Percentiles rank a stretch among this genome's conserved stretches.
Conservation (phyloP, 208 protist species). For the Leptomonas seymouri region DNA sequence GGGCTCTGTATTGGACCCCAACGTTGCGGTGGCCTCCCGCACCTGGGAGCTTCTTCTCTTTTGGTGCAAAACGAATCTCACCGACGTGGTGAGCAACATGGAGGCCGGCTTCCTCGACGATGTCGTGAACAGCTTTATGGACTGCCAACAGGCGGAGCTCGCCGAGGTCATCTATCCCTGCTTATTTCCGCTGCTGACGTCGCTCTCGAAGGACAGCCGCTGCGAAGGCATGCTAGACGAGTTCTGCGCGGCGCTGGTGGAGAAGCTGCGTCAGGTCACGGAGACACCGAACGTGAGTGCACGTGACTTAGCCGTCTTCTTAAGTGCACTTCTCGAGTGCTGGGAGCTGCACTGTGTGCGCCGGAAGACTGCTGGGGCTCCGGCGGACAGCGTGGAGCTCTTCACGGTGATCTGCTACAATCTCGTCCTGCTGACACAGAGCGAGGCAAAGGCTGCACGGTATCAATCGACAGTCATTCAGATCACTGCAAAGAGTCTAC, state of each 20-base stretch:
- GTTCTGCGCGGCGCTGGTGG: conserved; percentile 78
- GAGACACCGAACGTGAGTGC: conserved; percentile 69
- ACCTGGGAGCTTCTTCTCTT: conserved; percentile 84
- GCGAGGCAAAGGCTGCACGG: conserved; percentile 40
- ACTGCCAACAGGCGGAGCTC: conserved; percentile 51
- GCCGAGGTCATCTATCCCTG: conserved; percentile 83
- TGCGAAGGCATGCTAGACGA: conserved; percentile 65
- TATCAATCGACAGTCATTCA: conserved; percentile 32
- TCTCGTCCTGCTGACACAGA: conserved; percentile 35
- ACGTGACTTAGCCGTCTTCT: conserved; percentile 64
- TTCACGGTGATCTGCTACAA: conserved; percentile 71
- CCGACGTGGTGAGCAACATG: conserved; percentile 62
- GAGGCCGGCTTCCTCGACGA: conserved; percentile 65
- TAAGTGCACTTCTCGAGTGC: conserved; percentile 61
- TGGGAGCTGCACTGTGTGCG: conserved; percentile 90
- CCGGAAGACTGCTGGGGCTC: conserved; percentile 33
- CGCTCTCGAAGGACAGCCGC: conserved; percentile 73
- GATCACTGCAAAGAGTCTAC: conserved; percentile 44
- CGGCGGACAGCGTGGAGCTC: conserved; percentile 64
- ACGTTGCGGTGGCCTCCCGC: conserved; percentile 53
- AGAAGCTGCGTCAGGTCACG: conserved; percentile 51
- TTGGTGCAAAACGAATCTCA: conserved; percentile 62
- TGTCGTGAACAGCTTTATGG: conserved; percentile 80
- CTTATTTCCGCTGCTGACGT: conserved; percentile 77
- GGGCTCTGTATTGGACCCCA: conserved; percentile 47